A percentile compares a stretch with the other conserved stretches of the same genome.
Conservation (phyloP, 2,329 filamentous ascomycete species). For the Fusarium aywerte region DNA sequence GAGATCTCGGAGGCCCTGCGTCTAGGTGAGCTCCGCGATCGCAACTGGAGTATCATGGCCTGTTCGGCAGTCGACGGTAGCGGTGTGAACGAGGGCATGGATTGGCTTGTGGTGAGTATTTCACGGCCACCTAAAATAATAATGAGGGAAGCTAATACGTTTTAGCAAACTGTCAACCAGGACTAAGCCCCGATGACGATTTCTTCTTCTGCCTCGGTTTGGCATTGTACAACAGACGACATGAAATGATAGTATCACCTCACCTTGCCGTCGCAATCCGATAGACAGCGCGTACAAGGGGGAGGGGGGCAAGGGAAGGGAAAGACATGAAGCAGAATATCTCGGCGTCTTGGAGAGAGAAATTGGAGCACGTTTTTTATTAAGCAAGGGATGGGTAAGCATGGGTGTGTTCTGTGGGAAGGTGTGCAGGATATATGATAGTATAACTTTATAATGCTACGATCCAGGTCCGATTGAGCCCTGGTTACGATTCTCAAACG, state of each 20-base stretch:
- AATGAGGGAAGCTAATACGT: conserved; percentile 9
- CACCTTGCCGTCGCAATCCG: conserved; percentile 44
- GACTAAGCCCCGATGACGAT: conserved; percentile 44
- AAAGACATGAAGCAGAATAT: conserved; percentile 26
- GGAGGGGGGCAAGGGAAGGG: conserved; percentile 10
- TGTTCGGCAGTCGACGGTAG: conserved; percentile 96
- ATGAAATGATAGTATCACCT: conserved; percentile 47
- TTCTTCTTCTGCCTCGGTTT: conserved; percentile 35
- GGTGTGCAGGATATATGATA: conserved; percentile 33
- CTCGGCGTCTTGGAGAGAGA: conserved; percentile 39
- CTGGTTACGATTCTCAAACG: conserved; percentile 43
- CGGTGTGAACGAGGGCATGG: conserved; percentile 97
- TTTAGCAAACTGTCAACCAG: conserved; percentile 53
- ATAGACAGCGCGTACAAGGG: conserved; percentile 43
- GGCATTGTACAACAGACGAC: conserved; percentile 50
- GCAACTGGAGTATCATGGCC: conserved; percentile 99
- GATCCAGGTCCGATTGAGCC: conserved; percentile 36
- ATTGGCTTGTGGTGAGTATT: conserved; percentile 89
- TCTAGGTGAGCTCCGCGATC: conserved; percentile 89
- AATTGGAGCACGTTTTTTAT: conserved; percentile 1
- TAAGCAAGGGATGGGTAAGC: conserved; percentile 9
- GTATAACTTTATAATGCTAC: conserved; percentile 45
- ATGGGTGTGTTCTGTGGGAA: conserved; percentile 13
- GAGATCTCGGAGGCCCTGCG: conserved; percentile 95
- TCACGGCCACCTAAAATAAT: background rate